Evolutionary conservation across 2,329 filamentous ascomycete species (phyloP).

Genomic region (Passalora sequoiae): DNA sequence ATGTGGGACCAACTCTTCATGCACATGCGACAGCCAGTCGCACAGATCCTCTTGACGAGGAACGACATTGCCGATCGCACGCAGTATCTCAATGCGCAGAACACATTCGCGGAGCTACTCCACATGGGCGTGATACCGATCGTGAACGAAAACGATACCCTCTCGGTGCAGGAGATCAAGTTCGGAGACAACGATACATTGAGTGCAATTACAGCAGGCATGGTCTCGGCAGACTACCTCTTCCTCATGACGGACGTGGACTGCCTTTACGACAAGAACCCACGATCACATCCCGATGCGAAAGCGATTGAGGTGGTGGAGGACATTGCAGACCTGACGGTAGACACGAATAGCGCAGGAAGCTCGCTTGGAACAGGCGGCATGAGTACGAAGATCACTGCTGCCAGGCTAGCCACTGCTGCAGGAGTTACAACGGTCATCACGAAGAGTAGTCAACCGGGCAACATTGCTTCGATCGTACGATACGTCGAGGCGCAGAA

Average conservation of each 20-base stretch:
- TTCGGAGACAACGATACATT: constrained; percentile 98
- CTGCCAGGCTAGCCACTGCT: constrained; percentile 83
- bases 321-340: constrained; percentile 75
- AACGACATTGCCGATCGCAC: constrained; percentile 96
- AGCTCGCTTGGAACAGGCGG: constrained; percentile 88
- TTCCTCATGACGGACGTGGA: constrained; percentile 99
- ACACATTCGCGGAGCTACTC: constrained; percentile 83
- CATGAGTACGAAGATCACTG: constrained; percentile 96
- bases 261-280: constrained; percentile 94
- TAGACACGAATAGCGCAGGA: constrained; percentile 85
- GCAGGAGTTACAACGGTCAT: constrained; percentile 95
- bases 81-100: constrained; percentile 94
- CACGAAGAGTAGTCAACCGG: constrained; percentile 85
- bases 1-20: constrained; percentile 91
- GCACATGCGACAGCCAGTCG: constrained; percentile 82
- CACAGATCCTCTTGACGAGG: constrained; percentile 87
- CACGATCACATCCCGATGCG: constrained; percentile 76
- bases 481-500: constrained; percentile 66
- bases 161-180: constrained; percentile 97
- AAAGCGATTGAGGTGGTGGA: constrained; percentile 87
- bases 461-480: constrained; percentile 85
- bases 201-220: constrained; percentile 91
- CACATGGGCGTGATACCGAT: constrained; percentile 97
- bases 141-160: constrained; percentile 96
- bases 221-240: constrained; percentile 93